Evolutionary conservation across 1,284 basidiomycete species (phyloP), one percentile per base, ranked within the genome.

Genomic region (Pyrrhoderma noxium): DNA sequence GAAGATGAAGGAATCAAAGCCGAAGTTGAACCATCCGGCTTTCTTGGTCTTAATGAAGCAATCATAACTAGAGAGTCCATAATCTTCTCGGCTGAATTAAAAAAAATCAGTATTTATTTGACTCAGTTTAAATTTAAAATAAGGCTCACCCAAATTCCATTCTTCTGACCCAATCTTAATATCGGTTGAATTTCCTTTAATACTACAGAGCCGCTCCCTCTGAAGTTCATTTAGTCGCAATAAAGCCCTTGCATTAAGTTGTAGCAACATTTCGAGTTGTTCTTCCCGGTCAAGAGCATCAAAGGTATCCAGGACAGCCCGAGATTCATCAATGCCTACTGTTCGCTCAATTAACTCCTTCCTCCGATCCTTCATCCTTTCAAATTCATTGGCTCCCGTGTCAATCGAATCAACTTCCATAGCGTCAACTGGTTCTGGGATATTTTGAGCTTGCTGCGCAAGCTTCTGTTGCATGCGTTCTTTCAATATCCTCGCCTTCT

Each of bases 81-180:
- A 48, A 89, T 86, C 42, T 76, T 71, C 63, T 84, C 78, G n/a
- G 87, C 87, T 89, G 45, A 50, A 16, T 36, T 53, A 47, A 58
- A 52, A 57, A 34, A 50, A 51, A 52, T 53, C 55, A 44, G 41
- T 43, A 55, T 47, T 45, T 47, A 45, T 47, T 44, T 16, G 22
- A 16, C n/a, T 53, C 56, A 35, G 21, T 40, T 5, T 18, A 8
- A 34, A 14, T 14, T 39, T 25, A 46, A 49, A 49, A 21, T 14
- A 2, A 48, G 25, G 63, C 79, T 59, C 62, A 88, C 87, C 87
- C 51, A 76, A 77, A 57, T 86, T 79, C 82, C 82, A 85, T 63
- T 90, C 87, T 63, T 88, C 86, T 13, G 84, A 84, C 21, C 73
- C 80, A 60, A 79, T 74, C 59, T 79, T 73, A 3, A 80, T 77